phyloP scores from a whole-genome alignment of 768 basidiomycete genomes.

The Pisolithus tinctorius region DNA sequence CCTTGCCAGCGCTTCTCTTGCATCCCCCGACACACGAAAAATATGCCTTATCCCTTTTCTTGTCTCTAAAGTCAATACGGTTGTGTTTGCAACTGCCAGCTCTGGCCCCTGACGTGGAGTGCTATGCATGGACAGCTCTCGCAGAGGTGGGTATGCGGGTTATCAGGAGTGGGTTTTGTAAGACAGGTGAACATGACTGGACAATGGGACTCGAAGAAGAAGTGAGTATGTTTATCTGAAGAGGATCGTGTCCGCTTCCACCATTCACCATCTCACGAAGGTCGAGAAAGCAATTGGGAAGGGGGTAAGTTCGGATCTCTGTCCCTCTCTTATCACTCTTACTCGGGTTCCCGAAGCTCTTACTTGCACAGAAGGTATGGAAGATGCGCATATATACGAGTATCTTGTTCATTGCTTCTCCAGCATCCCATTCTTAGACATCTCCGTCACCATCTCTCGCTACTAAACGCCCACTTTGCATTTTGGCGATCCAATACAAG shows the following conservation, averaged over 20 bases:
- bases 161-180: conserved; percentile 38
- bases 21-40: conserved; percentile 59
- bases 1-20: conserved; percentile 51
- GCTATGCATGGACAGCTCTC: conserved; percentile 62
- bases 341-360: conserved; percentile 29
- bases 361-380: conserved; percentile 55
- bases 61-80: conserved; percentile 51
- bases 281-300: conserved; percentile 61
- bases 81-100: conserved; percentile 45
- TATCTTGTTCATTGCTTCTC: conserved; percentile 1
- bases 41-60: conserved; percentile 47
- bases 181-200: conserved; percentile 34
- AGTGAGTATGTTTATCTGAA: conserved; percentile 25
- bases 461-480: conserved; percentile 54
- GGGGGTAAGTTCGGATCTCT: conserved; percentile 43
- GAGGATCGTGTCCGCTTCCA: neutral
- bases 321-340: neutral
- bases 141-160: conserved; percentile 63
- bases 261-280: conserved; percentile 17
- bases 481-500: conserved; percentile 44
- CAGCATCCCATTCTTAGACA: conserved; percentile 61
- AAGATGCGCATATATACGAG: conserved; percentile 2
- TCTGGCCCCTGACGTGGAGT: conserved; percentile 55
- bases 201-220: conserved; percentile 49
- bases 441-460: conserved; percentile 52